A percentile compares a stretch with the other conserved stretches of the same genome.
These are phyloP conservation scores for Dendrobium officinale DNA, from an alignment of 106 monocot species.

Conservation along the genomic window DNA sequence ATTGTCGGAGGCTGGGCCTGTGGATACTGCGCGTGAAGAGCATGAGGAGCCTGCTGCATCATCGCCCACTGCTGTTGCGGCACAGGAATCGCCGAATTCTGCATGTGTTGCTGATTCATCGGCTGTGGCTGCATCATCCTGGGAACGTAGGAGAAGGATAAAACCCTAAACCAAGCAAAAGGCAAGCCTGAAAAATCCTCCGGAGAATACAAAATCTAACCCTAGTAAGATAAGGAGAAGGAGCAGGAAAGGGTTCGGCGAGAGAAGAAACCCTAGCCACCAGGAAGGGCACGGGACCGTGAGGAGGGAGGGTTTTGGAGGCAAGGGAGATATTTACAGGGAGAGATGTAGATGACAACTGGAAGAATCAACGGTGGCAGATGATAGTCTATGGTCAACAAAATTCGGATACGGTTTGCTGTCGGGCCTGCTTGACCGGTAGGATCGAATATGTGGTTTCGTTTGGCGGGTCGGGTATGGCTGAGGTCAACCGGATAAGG, in stretches of 20 bases:
- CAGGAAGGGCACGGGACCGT: background rate
- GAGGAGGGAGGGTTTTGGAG: background rate
- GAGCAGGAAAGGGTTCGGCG: background rate
- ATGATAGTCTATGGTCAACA: background rate
- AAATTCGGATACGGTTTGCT: background rate
- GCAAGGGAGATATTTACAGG: background rate
- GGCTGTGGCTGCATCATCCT: slow-evolving; percentile 4
- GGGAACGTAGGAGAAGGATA: background rate
- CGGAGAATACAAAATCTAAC: background rate
- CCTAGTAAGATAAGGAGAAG: background rate
- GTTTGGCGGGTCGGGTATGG: background rate
- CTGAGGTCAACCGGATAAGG: background rate
- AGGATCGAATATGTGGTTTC: background rate
- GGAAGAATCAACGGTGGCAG: slow-evolving; percentile 1
- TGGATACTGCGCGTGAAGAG: slow-evolving; percentile 10
- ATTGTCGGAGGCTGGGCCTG: slow-evolving; percentile 17
- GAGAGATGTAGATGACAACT: background rate
- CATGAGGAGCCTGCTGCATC: slow-evolving; percentile 22
- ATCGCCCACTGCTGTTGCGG: slow-evolving; percentile 29
- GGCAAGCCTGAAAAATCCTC: background rate
- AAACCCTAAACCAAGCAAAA: background rate
- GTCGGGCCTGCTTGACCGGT: background rate
- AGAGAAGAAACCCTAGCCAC: background rate
- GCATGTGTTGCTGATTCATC: slow-evolving; percentile 5
- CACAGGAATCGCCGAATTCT: background rate